These are phyloP conservation scores for Simmondsia chinensis DNA, from an alignment of 148 eudicot species.

Conservation along the genomic window DNA sequence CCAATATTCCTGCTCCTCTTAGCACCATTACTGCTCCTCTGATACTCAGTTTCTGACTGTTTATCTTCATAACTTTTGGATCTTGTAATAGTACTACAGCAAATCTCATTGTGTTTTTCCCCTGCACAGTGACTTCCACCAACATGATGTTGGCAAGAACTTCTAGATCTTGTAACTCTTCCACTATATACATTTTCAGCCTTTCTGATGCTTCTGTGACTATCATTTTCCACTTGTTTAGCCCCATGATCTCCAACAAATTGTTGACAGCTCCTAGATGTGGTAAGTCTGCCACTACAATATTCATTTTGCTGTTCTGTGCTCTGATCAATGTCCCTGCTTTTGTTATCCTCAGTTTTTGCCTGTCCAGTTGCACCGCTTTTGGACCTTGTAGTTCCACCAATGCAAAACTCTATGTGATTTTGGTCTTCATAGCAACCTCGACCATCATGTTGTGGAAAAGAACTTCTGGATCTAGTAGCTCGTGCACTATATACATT, in stretches of 20 bases:
- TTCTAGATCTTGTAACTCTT: slow-evolving; percentile 10
- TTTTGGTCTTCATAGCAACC: neutral
- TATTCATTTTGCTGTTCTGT: no score
- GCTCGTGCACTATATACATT: slow-evolving; percentile 10
- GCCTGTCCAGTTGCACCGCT: slow-evolving; percentile 3
- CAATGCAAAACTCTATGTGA: neutral
- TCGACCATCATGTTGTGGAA: neutral
- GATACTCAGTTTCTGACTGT: neutral
- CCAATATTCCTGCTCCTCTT: no score
- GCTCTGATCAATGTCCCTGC: no score
- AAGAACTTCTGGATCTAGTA: slow-evolving; percentile 1
- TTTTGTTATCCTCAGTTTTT: neutral
- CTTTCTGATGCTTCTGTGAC: no score
- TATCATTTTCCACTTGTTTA: no score
- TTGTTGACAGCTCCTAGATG: no score
- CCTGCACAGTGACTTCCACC: slow-evolving; percentile 3
- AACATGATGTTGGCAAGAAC: neutral
- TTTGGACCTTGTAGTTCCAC: slow-evolving; percentile 10
- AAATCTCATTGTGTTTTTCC: slow-evolving; percentile 9
- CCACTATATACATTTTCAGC: slow-evolving; percentile 1
- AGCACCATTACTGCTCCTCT: slow-evolving; percentile 5
- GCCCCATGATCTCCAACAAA: no score
- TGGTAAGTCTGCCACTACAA: no score
- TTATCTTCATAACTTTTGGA: slow-evolving; percentile 17
- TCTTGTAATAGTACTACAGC: slow-evolving; percentile 14